Base-by-base conservation (phyloP, 345 rosid species). In the Syzygium aromaticum region DNA sequence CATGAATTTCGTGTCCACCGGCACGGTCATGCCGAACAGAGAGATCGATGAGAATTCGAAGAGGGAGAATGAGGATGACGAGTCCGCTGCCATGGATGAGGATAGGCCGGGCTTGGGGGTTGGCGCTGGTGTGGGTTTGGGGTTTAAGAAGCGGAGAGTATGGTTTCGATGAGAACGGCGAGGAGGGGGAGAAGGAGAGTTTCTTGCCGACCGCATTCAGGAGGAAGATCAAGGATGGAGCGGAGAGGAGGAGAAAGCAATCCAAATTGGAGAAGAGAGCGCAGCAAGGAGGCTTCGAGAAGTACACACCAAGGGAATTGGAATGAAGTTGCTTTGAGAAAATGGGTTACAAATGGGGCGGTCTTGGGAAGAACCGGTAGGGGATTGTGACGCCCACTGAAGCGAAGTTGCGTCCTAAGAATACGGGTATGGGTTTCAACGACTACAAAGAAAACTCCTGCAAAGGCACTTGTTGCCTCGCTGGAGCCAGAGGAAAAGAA, bases 331-430 rank as follows among this genome's bases (percentile, higher is more conserved):
- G 92, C 90, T 97, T 97, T 89, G 96, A 95, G 91, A 95, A 95
- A 86, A 97, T 95, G 98, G 99, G 99, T 13, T 97, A 94, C 87
- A 93, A 92, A 87, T 97, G 97, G 85, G 97, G 96, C 87, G 98
- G 98, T 53, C 92, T 94, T 78, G 99, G 98, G 87, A 96, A 92
- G 91, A 93, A 96, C 77, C 89, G 89, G 87, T 97, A 97, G 92
- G 99, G 99, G 56, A 97, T 96, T 91, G 94, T 93, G 23, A 91
- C 93, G 11, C 98, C 96, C 5, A 88, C 94, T 86, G 98, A 97
- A 90, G 96, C 94, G 7, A 96, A 93, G 93, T 7, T 94, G 95
- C 93, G 96, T 88, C 99, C 99, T 1, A 97, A 95, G 92, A 95
- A 93, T 89, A 95, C 93, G 96, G 99, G 98, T 54, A 89, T 97